Evolutionary conservation across 2,329 filamentous ascomycete genomes (phyloP), one percentile per base, ranked within the genome.

Genomic region (Hypoxylon sp.): DNA sequence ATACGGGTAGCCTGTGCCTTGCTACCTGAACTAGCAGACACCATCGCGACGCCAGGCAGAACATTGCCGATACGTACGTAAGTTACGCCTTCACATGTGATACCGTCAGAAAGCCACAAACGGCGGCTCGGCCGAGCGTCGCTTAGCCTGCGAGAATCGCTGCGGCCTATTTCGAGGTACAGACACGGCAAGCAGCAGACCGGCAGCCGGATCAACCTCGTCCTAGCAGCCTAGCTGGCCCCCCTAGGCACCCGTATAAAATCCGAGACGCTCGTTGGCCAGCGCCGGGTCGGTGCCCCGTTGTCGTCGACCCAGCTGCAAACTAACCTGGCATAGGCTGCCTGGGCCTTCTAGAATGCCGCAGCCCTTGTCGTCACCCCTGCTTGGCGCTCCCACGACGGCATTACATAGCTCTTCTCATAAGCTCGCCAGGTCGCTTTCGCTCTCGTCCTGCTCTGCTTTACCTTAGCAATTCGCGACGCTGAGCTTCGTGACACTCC

Each of bases 111-210:
- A 50, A 31, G 29, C 15, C 13, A 24, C 15, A 7, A 17, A 13
- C 24, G 29, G n/a, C 24, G 10, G 26, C 41, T 26, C 15, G 37
- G 10, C 51, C 59, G 59, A 53, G 24, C 23, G 49, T 59, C 59
- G 59, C 51, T 50, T 55, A 17, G n/a, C 11, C 46, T 49, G 27
- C 51, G 48, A 59, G 18, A 38, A 43, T 56, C 59, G 48, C 51
- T n/a, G 35, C 15, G 29, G 17, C 10, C 26, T 11, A 15, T 21
- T 46, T 15, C 21, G n/a, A 17, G 41, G 24, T 27, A 18, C 9
- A n/a, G n/a, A n/a, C n/a, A n/a, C n/a, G n/a, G 10, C 37, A 40
- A 4, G 37, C 11, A 13, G 9, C 3, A 18, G 20, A 18, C n/a
- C n/a, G n/a, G n/a, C n/a, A n/a, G n/a, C n/a, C n/a, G n/a, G n/a